Base-by-base conservation (phyloP, 2,329 filamentous ascomycete species). In the Diplodia intermedia region DNA sequence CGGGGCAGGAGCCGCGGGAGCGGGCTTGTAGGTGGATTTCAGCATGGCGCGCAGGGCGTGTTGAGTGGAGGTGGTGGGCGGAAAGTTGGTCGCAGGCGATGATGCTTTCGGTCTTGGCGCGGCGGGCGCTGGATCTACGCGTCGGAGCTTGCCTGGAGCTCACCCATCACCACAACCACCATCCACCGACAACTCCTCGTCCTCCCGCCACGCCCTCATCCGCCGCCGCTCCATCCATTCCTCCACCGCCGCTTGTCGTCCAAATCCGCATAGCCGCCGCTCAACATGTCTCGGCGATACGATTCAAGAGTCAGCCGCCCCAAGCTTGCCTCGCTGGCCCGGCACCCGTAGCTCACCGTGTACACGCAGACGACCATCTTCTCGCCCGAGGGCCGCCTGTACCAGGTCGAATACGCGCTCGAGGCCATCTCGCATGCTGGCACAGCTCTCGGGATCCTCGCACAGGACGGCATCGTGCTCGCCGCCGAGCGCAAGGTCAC, bases 401-500 rank as follows among this genome's bases (percentile, higher is more conserved):
- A 99, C 82, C 95, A 99, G 83, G 95, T 99, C 76, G 95, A 99
- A 88, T 99, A 99, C 86, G 96, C 95, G 31, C 89, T 99, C 65
- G 95, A 99, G 82, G 95, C 95, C 79, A 99, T 99, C 79, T 99
- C 95, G 73, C 95, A 99, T 77, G 95, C 95, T 73, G 95, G 95
- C 75, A 99, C 95, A 61, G 95, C 95, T 72, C 90, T 99, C 75
- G 95, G 95, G 67, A 97, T 99, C 78, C 86, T 99, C 72, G 95
- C 96, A 73, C 94, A 96, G 82, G 95, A 99, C 88, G 95, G 95
- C 76, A 99, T 99, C 78, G 95, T 99, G 70, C 89, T 99, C 68
- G 95, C 96, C 68, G 95, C 96, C 54, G 95, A 99, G 88, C 89
- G 95, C 80, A 99, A 99, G 85, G 95, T 99, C 76, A 99, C 95